Evolutionary conservation across 2,329 filamentous ascomycete species (phyloP), one percentile per base, ranked within the genome.

Genomic region (Microcyclospora pomicola): DNA sequence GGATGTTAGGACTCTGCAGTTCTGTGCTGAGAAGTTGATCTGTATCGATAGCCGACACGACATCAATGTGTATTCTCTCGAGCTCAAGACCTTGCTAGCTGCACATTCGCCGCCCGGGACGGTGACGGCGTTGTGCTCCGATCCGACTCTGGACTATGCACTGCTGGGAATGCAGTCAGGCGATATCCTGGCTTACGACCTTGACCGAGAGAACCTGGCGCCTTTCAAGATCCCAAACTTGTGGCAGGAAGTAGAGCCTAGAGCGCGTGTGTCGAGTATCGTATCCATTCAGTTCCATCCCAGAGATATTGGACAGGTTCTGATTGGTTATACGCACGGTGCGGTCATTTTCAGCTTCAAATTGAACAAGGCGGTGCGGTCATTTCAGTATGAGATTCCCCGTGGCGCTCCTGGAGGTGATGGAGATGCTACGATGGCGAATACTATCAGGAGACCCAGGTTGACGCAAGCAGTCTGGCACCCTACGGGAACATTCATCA

Each of bases 291-390:
- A 85, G 42, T 70, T 96, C 49, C 91, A 96, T 53, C 87, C 91
- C 2, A 73, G 86, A 50, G 91, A 98, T 56, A 83, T 96, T 47
- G 91, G 91, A 4, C 86, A 85, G 52, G 68, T 98, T 16, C 63
- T 98, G 40, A 82, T 98, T 41, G 87, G 81, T n/a, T 98, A 96
- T 58, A 75, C 75, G 0, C 76, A 88, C 48, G 91, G 91, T 11
- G 86, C 83, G 5, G 84, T 84, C 34, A 73, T 91, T 42, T 98
- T 92, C 61, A 92, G 85, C 2, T 92, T 98, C 68, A 96, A 98
- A 64, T 82, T 92, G 58, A 87, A 86, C 53, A 72, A 78, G 42
- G 70, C 84, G 0, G 65, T 77, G 34, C 80, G 82, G 45, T 92
- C 77, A 61, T 86, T 93, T 51, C 72, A 87, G 47, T 96, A 96